Evolutionary conservation across 1,284 basidiomycete genomes (phyloP).

Genomic region (Afroboletus lepidellus): DNA sequence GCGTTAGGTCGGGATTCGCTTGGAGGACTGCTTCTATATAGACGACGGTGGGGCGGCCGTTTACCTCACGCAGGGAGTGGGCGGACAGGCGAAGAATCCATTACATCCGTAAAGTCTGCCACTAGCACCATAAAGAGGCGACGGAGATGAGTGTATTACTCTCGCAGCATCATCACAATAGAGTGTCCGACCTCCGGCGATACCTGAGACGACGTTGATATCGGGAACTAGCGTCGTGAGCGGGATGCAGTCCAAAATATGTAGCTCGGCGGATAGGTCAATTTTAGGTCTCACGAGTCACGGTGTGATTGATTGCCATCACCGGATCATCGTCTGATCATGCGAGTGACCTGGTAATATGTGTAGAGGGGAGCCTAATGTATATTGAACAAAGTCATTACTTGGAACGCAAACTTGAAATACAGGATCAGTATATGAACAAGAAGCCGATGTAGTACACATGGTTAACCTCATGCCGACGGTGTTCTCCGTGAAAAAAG

Average conservation of each 20-base stretch:
- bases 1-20: conserved; percentile 64
- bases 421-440: conserved; percentile 33
- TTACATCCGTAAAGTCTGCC: conserved; percentile 45
- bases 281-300: no score
- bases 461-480: conserved; percentile 17
- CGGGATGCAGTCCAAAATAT: no score
- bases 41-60: conserved; percentile 49
- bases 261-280: no score
- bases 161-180: background rate
- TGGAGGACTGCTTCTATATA: conserved; percentile 84
- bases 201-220: background rate
- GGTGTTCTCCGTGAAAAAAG: conserved; percentile 20
- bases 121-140: conserved; percentile 13
- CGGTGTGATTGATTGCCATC: no score
- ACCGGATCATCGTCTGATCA: no score
- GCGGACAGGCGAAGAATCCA: conserved; percentile 54
- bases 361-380: conserved; percentile 14
- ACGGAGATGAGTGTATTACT: conserved; percentile 21
- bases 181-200: background rate
- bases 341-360: no score
- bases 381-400: conserved; percentile 28
- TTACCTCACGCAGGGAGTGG: conserved; percentile 61
- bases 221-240: background rate
- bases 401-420: conserved; percentile 20
- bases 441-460: conserved; percentile 29